These are phyloP conservation scores for Cyclostephanos invisitatus DNA, from an alignment of 108 stramenopile genomes.

Conservation along the genomic window DNA sequence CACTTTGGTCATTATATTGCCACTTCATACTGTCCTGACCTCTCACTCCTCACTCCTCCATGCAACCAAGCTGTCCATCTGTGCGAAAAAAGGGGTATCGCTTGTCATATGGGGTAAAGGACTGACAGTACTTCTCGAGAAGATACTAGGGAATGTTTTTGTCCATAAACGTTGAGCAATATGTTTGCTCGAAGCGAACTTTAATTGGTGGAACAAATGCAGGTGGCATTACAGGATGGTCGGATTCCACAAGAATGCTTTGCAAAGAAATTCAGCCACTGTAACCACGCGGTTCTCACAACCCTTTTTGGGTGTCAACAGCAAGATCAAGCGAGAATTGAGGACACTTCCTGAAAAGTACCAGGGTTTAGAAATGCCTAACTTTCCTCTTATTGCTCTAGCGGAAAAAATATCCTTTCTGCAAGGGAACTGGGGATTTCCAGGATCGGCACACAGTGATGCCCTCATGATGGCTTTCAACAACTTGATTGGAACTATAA, in stretches of 20 bases:
- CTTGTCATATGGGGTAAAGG: slow-evolving; percentile 13
- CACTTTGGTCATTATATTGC: slow-evolving; percentile 29
- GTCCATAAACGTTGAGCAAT: slow-evolving; percentile 30
- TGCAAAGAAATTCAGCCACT: slow-evolving; percentile 2
- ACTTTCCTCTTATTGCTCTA: neutral
- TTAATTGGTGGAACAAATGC: slow-evolving; percentile 36
- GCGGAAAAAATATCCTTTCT: neutral
- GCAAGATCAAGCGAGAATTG: slow-evolving; percentile 4
- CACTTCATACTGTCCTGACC: neutral
- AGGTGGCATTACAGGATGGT: neutral
- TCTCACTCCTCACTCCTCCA: slow-evolving; percentile 20
- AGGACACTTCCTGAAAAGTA: neutral
- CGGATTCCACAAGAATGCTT: slow-evolving; percentile 12
- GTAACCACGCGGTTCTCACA: neutral
- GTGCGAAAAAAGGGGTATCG: slow-evolving; percentile 2
- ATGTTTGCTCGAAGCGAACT: slow-evolving; percentile 30
- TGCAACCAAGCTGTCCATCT: slow-evolving; percentile 7
- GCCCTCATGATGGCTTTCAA: neutral
- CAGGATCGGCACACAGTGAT: neutral
- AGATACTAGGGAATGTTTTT: slow-evolving; percentile 23
- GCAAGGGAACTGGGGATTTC: neutral
- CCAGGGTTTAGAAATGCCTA: slow-evolving; percentile 1
- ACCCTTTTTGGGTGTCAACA: neutral
- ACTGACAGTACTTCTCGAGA: slow-evolving; percentile 29
- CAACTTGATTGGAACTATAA: neutral